Percentiles rank a stretch among this genome's conserved stretches.
These are phyloP conservation scores for Cerrena zonata DNA, from an alignment of 1,284 basidiomycete species.

Conservation along the genomic window DNA sequence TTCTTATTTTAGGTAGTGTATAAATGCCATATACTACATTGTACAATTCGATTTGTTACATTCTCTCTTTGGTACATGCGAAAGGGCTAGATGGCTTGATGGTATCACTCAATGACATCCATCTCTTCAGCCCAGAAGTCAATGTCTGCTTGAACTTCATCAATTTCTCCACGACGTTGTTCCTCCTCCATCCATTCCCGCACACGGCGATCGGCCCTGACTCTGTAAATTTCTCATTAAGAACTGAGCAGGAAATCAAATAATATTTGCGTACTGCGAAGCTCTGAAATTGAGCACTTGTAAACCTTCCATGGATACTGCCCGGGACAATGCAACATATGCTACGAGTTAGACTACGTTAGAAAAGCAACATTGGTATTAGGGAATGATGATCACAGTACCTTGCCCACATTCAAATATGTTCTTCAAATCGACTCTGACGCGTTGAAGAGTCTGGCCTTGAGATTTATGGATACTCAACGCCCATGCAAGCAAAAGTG, in stretches of 20 bases:
- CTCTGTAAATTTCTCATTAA: not conserved
- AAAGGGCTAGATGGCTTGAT: no score
- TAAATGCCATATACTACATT: not conserved
- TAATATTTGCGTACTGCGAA: conserved; percentile 3
- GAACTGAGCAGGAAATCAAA: no score
- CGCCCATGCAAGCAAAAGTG: conserved; percentile 75
- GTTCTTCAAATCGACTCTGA: conserved; percentile 58
- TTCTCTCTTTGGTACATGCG: no score
- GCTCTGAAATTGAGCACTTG: conserved; percentile 43
- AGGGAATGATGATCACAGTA: conserved; percentile 1
- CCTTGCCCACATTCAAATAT: conserved; percentile 80
- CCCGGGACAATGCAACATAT: conserved; percentile 66
- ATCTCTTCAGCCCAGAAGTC: conserved; percentile 5
- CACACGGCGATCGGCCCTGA: conserved; percentile 20
- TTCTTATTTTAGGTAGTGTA: not conserved
- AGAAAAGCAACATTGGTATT: not conserved
- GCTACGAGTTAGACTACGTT: conserved; percentile 30
- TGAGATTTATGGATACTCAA: conserved; percentile 82
- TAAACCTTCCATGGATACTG: conserved; percentile 57
- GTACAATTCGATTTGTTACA: no score
- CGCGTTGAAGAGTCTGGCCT: conserved; percentile 74
- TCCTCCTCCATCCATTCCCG: conserved; percentile 11
- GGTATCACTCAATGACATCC: not conserved
- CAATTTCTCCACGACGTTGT: not conserved
- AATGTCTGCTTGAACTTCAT: conserved; percentile 2